phyloP scores from a whole-genome alignment of 2,329 filamentous ascomycete genomes.

The Fusarium sp. region DNA sequence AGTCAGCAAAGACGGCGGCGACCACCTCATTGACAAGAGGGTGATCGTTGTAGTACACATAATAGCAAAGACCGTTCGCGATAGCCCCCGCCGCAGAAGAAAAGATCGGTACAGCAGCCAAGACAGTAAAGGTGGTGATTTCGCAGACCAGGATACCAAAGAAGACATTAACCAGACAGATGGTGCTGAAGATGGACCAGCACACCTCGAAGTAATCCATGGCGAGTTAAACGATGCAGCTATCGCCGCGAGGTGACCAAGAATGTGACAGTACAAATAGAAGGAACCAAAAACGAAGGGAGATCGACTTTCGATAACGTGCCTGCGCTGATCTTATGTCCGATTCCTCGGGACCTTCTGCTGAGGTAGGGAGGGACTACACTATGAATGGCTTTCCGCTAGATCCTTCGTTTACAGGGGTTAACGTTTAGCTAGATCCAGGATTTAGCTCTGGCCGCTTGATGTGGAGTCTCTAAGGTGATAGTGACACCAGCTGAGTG shows the following conservation, averaged over 20 bases:
- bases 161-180: conserved; percentile 53
- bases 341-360: background rate
- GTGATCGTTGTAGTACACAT: conserved; percentile 51
- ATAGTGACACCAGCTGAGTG: background rate
- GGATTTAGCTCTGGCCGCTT: background rate
- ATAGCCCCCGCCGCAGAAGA: conserved; percentile 52
- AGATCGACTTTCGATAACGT: background rate
- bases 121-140: conserved; percentile 51
- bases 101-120: conserved; percentile 53
- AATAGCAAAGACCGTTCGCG: conserved; percentile 56
- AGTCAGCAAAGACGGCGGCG: conserved; percentile 53
- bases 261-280: background rate
- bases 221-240: background rate
- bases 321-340: conserved; percentile 3
- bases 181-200: conserved; percentile 57
- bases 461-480: no score
- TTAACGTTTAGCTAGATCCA: background rate
- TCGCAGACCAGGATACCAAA: conserved; percentile 53
- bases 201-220: conserved; percentile 51
- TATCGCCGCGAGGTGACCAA: background rate
- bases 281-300: background rate
- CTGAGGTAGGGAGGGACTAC: background rate
- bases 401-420: background rate
- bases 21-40: conserved; percentile 44
- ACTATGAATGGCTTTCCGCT: background rate